phyloP scores from a whole-genome alignment of 371 early-diverging fungal species.

The Mucor saturninus region DNA sequence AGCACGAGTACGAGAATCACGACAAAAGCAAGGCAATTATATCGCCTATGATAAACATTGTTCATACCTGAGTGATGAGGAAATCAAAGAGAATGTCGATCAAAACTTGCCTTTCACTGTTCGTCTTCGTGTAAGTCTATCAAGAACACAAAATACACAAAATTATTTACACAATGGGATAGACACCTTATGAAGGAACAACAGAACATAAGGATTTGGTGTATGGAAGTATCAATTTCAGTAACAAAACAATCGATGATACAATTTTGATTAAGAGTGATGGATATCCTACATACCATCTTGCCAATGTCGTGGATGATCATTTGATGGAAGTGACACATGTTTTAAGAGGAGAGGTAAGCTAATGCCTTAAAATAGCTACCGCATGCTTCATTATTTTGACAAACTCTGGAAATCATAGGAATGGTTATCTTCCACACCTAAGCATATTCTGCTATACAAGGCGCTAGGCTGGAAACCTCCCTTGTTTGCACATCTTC shows the following conservation, averaged over 20 bases:
- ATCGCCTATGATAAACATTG: constrained; percentile 88
- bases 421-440: constrained; percentile 94
- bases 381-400: too few species aligned
- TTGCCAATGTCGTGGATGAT: constrained; percentile 96
- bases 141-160: background rate
- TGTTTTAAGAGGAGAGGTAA: constrained; percentile 86
- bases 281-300: constrained; percentile 93
- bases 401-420: too few species aligned
- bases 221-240: constrained; percentile 75
- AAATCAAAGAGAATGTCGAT: constrained; percentile 64
- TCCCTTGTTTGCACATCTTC: constrained; percentile 88
- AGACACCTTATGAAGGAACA: constrained; percentile 65
- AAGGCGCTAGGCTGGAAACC: constrained; percentile 80
- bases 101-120: constrained; percentile 68
- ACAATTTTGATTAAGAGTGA: constrained; percentile 90
- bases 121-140: constrained; percentile 69
- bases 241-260: constrained; percentile 83
- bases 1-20: constrained; percentile 59
- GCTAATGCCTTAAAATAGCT: too few species aligned
- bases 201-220: constrained; percentile 77
- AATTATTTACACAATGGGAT: background rate
- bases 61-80: constrained; percentile 61
- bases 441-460: constrained; percentile 88
- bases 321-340: constrained; percentile 90
- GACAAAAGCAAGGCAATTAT: constrained; percentile 60